Evolutionary conservation across 2,329 filamentous ascomycete genomes (phyloP).

Genomic region (Pseudonectria foliicola): DNA sequence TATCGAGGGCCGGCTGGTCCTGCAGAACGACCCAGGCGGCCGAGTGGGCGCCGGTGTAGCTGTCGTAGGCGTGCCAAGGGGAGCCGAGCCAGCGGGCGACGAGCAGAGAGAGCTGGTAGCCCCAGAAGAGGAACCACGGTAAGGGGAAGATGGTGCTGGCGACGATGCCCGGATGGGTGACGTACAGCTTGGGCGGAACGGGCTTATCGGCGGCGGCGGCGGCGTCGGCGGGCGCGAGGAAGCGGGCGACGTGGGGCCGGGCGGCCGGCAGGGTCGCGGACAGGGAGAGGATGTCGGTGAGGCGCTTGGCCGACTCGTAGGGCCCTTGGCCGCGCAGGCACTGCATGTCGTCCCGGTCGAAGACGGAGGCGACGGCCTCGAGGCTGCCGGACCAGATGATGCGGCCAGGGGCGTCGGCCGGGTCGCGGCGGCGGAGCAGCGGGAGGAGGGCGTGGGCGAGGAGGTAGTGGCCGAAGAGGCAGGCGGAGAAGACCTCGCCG

Average conservation of each 20-base stretch:
- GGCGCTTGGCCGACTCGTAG: slow-evolving; percentile 82
- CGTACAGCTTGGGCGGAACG: slow-evolving; percentile 56
- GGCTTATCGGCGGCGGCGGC: slow-evolving; percentile 16
- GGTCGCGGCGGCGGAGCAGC: slow-evolving; percentile 50
- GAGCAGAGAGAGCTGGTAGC: slow-evolving; percentile 62
- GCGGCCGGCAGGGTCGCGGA: slow-evolving; percentile 62
- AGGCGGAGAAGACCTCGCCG: slow-evolving; percentile 81
- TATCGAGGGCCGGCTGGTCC: slow-evolving; percentile 54
- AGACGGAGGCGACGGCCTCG: slow-evolving; percentile 50
- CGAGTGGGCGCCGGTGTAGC: slow-evolving; percentile 69
- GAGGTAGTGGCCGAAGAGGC: slow-evolving; percentile 93
- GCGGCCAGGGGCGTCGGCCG: slow-evolving; percentile 46
- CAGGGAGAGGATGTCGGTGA: slow-evolving; percentile 78
- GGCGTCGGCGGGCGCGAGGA: slow-evolving; percentile 36
- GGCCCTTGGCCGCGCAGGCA: slow-evolving; percentile 53
- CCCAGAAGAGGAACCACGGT: slow-evolving; percentile 58
- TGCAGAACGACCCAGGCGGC: slow-evolving; percentile 73
- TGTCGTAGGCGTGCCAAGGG: slow-evolving; percentile 75
- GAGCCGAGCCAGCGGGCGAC: slow-evolving; percentile 72
- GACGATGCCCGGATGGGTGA: slow-evolving; percentile 82
- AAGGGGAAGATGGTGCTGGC: slow-evolving; percentile 76
- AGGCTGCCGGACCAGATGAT: slow-evolving; percentile 85
- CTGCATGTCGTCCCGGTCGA: slow-evolving; percentile 69
- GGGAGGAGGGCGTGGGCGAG: slow-evolving; percentile 74
- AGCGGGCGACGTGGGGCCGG: slow-evolving; percentile 47